phyloP scores from a whole-genome alignment of 2,329 filamentous ascomycete species.

The Colletotrichum camelliae region DNA sequence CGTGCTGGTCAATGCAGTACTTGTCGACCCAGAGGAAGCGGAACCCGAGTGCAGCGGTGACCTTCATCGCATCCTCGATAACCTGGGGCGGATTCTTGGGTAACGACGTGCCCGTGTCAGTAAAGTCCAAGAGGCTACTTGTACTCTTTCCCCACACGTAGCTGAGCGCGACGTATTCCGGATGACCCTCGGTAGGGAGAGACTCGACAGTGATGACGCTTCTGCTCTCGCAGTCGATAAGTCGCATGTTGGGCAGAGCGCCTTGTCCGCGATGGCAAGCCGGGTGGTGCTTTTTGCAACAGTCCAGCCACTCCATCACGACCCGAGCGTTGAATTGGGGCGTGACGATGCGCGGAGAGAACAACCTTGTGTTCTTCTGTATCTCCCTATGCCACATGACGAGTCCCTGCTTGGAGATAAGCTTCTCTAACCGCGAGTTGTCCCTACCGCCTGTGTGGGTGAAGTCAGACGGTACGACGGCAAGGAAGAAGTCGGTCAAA shows the following conservation, averaged over 20 bases:
- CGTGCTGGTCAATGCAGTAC: slow-evolving; percentile 31
- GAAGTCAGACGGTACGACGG: neutral
- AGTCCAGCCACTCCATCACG: neutral
- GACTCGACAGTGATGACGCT: neutral
- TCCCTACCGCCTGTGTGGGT: neutral
- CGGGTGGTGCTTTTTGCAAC: neutral
- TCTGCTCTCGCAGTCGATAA: neutral
- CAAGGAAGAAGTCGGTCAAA: slow-evolving; percentile 2
- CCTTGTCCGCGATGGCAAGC: neutral
- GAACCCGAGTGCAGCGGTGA: slow-evolving; percentile 24
- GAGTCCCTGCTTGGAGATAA: neutral
- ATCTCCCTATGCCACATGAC: slow-evolving; percentile 2
- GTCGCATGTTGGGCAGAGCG: neutral
- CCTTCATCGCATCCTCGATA: slow-evolving; percentile 22
- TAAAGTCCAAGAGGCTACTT: neutral
- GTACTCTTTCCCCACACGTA: slow-evolving; percentile 1
- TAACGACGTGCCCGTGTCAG: neutral
- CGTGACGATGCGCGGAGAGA: neutral
- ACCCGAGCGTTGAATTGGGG: neutral
- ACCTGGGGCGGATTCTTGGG: neutral
- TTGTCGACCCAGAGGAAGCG: slow-evolving; percentile 32
- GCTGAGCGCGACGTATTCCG: neutral
- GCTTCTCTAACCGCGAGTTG: neutral
- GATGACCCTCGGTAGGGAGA: neutral
- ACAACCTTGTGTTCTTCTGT: neutral